These are phyloP conservation scores for Alternaria atra DNA, from an alignment of 2,329 filamentous ascomycete species.

Conservation along the genomic window DNA sequence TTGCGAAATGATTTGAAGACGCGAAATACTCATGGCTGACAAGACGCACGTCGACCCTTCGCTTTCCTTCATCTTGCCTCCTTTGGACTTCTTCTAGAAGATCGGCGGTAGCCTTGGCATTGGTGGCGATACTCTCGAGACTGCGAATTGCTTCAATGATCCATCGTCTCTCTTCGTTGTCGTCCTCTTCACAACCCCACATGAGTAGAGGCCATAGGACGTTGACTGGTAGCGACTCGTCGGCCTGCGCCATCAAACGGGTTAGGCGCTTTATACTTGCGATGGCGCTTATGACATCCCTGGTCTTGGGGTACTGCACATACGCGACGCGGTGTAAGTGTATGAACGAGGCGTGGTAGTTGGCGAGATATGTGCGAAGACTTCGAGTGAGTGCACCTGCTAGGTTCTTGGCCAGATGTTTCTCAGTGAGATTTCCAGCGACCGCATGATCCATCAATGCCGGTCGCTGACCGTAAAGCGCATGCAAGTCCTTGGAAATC, in stretches of 20 bases:
- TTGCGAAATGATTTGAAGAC: conserved; percentile 60
- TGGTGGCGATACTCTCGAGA: conserved; percentile 51
- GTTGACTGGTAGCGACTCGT: conserved; percentile 63
- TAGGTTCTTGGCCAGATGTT: conserved; percentile 60
- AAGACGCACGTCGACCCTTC: conserved; percentile 51
- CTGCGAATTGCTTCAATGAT: conserved; percentile 60
- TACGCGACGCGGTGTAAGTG: conserved; percentile 67
- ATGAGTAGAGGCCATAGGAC: conserved; percentile 67
- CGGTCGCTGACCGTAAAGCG: conserved; percentile 61
- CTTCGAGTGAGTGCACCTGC: conserved; percentile 61
- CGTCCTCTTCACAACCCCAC: conserved; percentile 65
- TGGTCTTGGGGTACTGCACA: conserved; percentile 62
- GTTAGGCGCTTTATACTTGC: conserved; percentile 60
- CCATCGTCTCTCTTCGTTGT: conserved; percentile 59
- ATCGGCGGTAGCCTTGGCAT: conserved; percentile 53
- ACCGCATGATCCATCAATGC: conserved; percentile 66
- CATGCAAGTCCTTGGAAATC: conserved; percentile 62
- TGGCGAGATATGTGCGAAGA: conserved; percentile 66
- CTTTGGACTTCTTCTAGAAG: conserved; percentile 52
- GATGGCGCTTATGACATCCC: conserved; percentile 60
- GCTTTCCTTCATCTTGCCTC: conserved; percentile 49
- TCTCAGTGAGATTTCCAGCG: conserved; percentile 60
- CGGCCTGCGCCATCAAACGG: conserved; percentile 56
- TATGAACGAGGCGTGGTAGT: conserved; percentile 65
- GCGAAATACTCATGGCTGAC: conserved; percentile 59